Evolutionary conservation across 345 rosid species (phyloP), one percentile per base, ranked within the genome.

Genomic region (Camelina sativa): DNA sequence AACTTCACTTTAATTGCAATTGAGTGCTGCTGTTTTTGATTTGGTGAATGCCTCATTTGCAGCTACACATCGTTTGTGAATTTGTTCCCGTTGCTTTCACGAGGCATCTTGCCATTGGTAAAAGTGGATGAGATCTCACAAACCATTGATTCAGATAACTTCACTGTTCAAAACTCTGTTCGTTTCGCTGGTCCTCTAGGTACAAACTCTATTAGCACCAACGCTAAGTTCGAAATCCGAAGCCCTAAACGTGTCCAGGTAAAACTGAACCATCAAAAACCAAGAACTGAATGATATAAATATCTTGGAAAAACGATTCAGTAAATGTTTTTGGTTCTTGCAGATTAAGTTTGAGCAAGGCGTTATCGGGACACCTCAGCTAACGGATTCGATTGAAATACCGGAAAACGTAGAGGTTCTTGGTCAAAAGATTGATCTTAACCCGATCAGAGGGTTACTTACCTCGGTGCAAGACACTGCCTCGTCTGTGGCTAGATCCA

Each of bases 181-280:
- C 87, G 47, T 61, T 88, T 91, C 77, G 56, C 89, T 6, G 93
- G 96, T 6, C 96, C 93, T 7, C 48, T 89, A 67, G 87, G 95
- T 37, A 85, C 93, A 6, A 85, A 87, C 62, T 85, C 93, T 37
- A 72, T 89, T 17, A 87, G 80, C 72, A 88, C 93, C 80, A 89
- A 84, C 66, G 95, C 97, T 47, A 91, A 86, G 40, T 91, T 91
- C 52, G 93, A 91, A 86, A 86, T 89, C 70, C 87, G 91, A 68
- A 88, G 97, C 62, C 97, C 95, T 65, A 82, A 86, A 79, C 89
- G 93, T 0, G 97, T 91, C 72, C 96, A 89, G 89, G 97, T 87
- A 71, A 8, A 8, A 10, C 10, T 38, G 44, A 4, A 35, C 56
- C 43, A 44, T 3, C 15, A 13, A 11, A 25, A 17, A 50, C 15